Conservation (phyloP, 1,284 basidiomycete genomes). For the Heterobasidion occidentale region DNA sequence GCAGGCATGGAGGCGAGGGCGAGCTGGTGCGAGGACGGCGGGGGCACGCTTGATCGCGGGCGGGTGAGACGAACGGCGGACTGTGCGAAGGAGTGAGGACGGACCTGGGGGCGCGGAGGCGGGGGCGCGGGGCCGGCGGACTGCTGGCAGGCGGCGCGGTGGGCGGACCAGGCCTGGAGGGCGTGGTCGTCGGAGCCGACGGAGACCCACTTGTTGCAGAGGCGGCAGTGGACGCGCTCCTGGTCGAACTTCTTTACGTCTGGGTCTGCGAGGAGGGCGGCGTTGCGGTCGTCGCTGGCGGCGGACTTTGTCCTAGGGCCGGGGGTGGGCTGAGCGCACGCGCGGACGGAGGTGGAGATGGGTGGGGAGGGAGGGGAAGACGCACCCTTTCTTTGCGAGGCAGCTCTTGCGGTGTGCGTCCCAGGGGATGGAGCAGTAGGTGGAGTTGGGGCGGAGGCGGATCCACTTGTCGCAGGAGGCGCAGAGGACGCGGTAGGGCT, state of each 20-base stretch:
- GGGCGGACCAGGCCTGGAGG: conserved; percentile 23
- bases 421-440: conserved; percentile 80
- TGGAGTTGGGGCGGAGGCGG: conserved; percentile 69
- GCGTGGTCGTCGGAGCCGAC: conserved; percentile 26
- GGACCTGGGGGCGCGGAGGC: conserved; percentile 16
- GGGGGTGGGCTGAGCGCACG: background rate
- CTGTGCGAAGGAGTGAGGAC: conserved; percentile 3
- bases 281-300: conserved; percentile 32
- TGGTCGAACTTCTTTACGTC: conserved; percentile 63
- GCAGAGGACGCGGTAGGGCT: conserved; percentile 71
- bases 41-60: conserved; percentile 22
- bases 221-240: conserved; percentile 58
- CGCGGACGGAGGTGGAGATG: background rate
- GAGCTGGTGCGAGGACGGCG: conserved; percentile 25
- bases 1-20: conserved; percentile 23
- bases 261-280: conserved; percentile 51
- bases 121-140: conserved; percentile 7
- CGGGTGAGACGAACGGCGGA: too few relatives aligned
- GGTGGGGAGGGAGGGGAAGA: conserved; percentile 4
- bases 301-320: conserved; percentile 14
- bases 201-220: conserved; percentile 58
- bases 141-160: conserved; percentile 21
- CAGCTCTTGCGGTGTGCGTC: conserved; percentile 73
- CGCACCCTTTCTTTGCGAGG: conserved; percentile 62
- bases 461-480: conserved; percentile 78